Base-by-base conservation (phyloP, 2,329 filamentous ascomycete species). In the Macrophomina phaseolina region DNA sequence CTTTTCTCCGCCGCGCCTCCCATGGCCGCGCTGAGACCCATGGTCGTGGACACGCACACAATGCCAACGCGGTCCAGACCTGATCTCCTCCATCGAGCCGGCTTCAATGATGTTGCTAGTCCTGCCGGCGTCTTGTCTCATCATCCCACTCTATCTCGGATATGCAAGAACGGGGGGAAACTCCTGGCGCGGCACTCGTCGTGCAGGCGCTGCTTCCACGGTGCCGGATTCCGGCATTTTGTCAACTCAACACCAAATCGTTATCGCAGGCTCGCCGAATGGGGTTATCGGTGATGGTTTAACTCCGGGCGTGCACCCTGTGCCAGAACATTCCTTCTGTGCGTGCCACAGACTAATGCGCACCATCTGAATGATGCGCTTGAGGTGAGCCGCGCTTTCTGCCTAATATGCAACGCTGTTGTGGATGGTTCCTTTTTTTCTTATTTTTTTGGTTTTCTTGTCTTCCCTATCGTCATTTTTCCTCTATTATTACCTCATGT, bases 1-100 rank as follows among this genome's bases (percentile, higher is more conserved):
- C 58, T 28, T 62, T 62, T 62, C 58, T 49, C 58, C 58, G 58
- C 32, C 45, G 58, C 30, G 42, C 45, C 16, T 49, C 45, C 30
- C 16, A 38, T n/a, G 30, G 40, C n/a, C 42, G 38, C 40, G 56
- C 56, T 48, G 56, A 23, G 23, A 23, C 23, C 23, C 23, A 23
- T 23, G 23, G 28, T 18, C 40, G 18, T 36, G 38, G 16, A 45
- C 23, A 30, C 38, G 42, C 11, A 45, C 11, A 14, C 14, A n/a
- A 46, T 61, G 56, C 56, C 56, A 61, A 36, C 58, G 11, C n/a
- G 45, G 58, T 30, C 58, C 58, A 62, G 58, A 62, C 42, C 58
- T 34, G 16, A n/a, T 28, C 14, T 30, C 38, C 14, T 40, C 11
- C 4, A 14, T 5, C 11, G 16, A 45, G 16, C 7, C 42, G 42